Evolutionary conservation across 805 yeast genomes (phyloP), one percentile per base, ranked within the genome.

Genomic region (Priceomyces haplophilus): DNA sequence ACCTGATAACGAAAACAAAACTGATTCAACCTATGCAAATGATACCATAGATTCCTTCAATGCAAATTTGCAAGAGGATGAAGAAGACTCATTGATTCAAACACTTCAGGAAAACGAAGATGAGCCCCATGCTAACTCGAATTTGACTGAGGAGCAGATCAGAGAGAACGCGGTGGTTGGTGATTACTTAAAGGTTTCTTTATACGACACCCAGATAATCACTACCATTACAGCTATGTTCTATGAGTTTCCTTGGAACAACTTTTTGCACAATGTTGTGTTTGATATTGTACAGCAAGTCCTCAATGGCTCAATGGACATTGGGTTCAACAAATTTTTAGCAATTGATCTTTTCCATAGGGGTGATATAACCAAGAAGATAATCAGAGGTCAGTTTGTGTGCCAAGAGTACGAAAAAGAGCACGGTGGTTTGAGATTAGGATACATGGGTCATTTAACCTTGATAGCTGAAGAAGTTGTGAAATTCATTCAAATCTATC

Each of bases 361-460:
- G 17, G 75, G 73, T 2, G 65, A 68, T 43, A 67, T 70, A 45
- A 70, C 75, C 18, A 60, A 60, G 42, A 67, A 62, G 42, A 70
- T 70, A 41, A 65, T 69, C 38, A 64, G 64, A 37, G 75, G 76
- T 25, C 85, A 52, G 74, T 79, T 56, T 83, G 50, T 88, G 75
- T 67, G 72, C 82, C 46, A 84, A 82, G 21, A 78, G 70, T 68
- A 86, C 59, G 76, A 73, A 49, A 67, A 67, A 44, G 71, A 73
- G 12, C 48, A 58, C 32, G 49, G 51, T 29, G 82, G 84, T 3
- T 76, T 87, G 40, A 76, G 95, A 46, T 75, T 89, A 38, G 99
- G 99, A 0, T 93, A 88, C 58, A 93, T 91, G 93, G 99, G 99
- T 16, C 99, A 93, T 59, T 69, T 93, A 50, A 88, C 96, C 2